Base-by-base conservation (phyloP, 2,329 filamentous ascomycete genomes). In the Trichoderma cornu-damae region DNA sequence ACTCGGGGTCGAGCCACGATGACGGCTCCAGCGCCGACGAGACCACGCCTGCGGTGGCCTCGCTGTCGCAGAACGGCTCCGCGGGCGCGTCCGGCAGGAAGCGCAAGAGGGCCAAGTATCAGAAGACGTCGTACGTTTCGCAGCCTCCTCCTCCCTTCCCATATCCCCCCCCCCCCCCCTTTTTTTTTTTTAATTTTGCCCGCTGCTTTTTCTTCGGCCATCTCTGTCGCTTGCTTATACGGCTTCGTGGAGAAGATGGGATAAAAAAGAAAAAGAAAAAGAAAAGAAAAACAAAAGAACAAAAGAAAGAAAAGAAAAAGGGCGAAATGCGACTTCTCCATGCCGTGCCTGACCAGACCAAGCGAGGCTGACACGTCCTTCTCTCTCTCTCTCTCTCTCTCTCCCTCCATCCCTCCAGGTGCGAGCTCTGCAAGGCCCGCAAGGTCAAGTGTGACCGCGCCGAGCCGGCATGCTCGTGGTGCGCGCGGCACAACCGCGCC, bases 391-490 rank as follows among this genome's bases (percentile, higher is more conserved):
- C n/a, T n/a, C n/a, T n/a, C n/a, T n/a, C n/a, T n/a, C n/a, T n/a
- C n/a, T n/a, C n/a, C n/a, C n/a, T n/a, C n/a, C n/a, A n/a, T n/a
- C 35, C 18, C 37, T 16, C n/a, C 61, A 75, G 73, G 59, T 76
- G 74, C 62, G 74, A 76, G 64, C 67, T 75, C 46, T 76, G 74
- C 68, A 76, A 76, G 64, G 72, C 73, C 24, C 70, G 74, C 44
- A 76, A 76, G 63, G 74, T 76, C 24, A 76, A 76, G 61, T 76
- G 74, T 64, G 79, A 83, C 65, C 77, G 80, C 57, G 73, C 75
- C 32, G 79, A 82, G 63, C 80, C 80, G 2, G 79, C 79, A n/a
- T 89, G 86, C 70, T 85, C 85, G 20, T 89, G 86, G 86, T 89
- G 86, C 68, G 72, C 82, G 49, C 81, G 85, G 50, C 87, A 89